Evolutionary conservation across 1,139 yeast genomes (phyloP), one percentile per base, ranked within the genome.

Genomic region (Scheffersomyces stambukii): DNA sequence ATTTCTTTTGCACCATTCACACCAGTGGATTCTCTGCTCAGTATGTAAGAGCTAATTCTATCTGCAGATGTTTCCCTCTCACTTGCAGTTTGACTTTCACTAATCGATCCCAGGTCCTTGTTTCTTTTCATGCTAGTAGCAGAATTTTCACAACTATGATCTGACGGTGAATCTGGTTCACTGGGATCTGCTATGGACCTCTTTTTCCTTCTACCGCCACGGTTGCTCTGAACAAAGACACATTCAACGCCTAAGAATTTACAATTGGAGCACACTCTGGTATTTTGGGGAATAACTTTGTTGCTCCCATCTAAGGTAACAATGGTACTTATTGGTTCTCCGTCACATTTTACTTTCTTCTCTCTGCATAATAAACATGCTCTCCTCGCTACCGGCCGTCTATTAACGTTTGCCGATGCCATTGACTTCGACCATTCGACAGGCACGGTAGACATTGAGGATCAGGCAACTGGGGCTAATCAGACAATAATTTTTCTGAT

Each of bases 291-390:
- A 9, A 40, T 33, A 24, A 32, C 35, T 42, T 33, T 39, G 25
- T 39, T 38, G 29, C 33, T 27, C 22, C 45, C 46, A 23, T 45
- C 44, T 24, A 43, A 30, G 16, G 40, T 29, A 2, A 38, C 32
- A 32, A 49, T 29, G 33, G 55, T 25, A 44, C 46, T 30, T 27
- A 53, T 49, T n/a, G 59, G 46, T 38, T 73, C 79, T 6, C 82
- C 82, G 39, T 77, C 81, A 48, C 83, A 77, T 40, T 75, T 75
- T 40, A 76, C 65, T 43, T 77, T 77, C 55, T 75, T 75, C 38
- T 75, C 81, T 16, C 83, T 69, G 39, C 83, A 77, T 10, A 75
- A 63, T 11, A 77, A 54, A 45, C 83, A 77, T 0, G 83, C 82
- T 24, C 78, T 55, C 28, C 75, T 60, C 2, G 82, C 79, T 5